Conservation (phyloP, 257 asterid species). For the Nyctanthes arbortristis region DNA sequence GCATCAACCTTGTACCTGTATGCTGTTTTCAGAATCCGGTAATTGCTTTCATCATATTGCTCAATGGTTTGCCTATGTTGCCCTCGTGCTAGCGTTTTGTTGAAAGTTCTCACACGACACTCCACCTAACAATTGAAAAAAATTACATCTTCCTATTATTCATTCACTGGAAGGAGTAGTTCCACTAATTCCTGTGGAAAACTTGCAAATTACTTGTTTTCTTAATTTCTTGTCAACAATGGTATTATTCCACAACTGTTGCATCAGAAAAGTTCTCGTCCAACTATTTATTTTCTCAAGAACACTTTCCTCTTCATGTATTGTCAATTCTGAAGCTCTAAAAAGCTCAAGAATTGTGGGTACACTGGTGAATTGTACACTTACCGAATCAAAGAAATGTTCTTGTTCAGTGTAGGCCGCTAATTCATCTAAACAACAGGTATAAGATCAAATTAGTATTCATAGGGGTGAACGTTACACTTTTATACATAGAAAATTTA, state of each 20-base stretch:
- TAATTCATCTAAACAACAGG: constrained; percentile 35
- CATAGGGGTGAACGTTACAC: not conserved
- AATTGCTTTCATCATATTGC: constrained; percentile 23
- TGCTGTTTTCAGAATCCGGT: constrained; percentile 25
- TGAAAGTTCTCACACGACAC: constrained; percentile 32
- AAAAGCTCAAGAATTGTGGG: constrained; percentile 40
- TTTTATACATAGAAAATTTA: not conserved
- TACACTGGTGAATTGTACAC: constrained; percentile 7
- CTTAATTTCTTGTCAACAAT: constrained; percentile 24
- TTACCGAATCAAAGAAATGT: constrained; percentile 1
- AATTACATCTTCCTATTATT: not conserved
- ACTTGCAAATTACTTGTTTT: constrained; percentile 29
- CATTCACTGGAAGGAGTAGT: too few relatives aligned
- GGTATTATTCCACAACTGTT: constrained; percentile 24
- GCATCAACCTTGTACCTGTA: constrained; percentile 27
- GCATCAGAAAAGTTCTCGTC: constrained; percentile 37
- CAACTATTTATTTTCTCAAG: constrained; percentile 38
- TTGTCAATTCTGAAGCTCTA: constrained; percentile 46
- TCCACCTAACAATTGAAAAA: constrained; percentile 30
- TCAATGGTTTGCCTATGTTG: constrained; percentile 31
- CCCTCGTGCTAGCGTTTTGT: constrained; percentile 26
- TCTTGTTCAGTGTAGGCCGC: constrained; percentile 31
- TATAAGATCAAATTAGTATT: not conserved
- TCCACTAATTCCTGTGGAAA: not conserved
- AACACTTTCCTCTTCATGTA: constrained; percentile 29